phyloP scores from a whole-genome alignment of 345 rosid species.

The Populus deltoides region DNA sequence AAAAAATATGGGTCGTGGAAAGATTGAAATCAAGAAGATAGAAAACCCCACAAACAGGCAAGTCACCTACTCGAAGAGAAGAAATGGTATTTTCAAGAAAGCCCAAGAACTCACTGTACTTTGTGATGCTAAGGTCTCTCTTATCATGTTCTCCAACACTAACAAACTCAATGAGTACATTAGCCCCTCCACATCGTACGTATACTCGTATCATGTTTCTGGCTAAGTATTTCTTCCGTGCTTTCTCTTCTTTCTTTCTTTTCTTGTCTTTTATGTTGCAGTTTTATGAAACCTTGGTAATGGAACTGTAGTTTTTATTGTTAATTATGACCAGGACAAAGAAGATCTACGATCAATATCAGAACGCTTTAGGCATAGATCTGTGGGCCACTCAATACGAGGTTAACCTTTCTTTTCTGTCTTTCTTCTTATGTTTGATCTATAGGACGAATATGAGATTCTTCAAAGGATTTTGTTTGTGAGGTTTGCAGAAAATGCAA shows the following conservation, averaged over 20 bases:
- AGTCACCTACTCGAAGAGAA: constrained; percentile 60
- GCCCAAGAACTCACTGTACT: constrained; percentile 65
- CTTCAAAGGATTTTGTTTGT: not conserved
- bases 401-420: constrained; percentile 22
- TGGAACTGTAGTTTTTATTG: not conserved
- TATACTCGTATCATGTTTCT: not conserved
- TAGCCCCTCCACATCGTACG: constrained; percentile 48
- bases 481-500: constrained; percentile 52
- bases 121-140: constrained; percentile 66
- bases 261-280: not conserved
- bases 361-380: constrained; percentile 43
- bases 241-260: not conserved
- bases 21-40: constrained; percentile 60
- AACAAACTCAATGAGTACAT: constrained; percentile 48
- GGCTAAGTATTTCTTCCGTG: too few species aligned
- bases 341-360: constrained; percentile 46
- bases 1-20: constrained; percentile 52
- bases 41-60: constrained; percentile 63
- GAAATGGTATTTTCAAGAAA: constrained; percentile 62
- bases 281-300: not conserved
- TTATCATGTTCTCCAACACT: constrained; percentile 50
- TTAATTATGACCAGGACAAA: constrained; percentile 39
- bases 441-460: not conserved
- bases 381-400: constrained; percentile 57
- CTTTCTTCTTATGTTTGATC: not conserved